A percentile compares a stretch with the other conserved stretches of the same genome.
These are phyloP conservation scores for Euclidium syriacum DNA, from an alignment of 345 rosid genomes.

Conservation along the genomic window DNA sequence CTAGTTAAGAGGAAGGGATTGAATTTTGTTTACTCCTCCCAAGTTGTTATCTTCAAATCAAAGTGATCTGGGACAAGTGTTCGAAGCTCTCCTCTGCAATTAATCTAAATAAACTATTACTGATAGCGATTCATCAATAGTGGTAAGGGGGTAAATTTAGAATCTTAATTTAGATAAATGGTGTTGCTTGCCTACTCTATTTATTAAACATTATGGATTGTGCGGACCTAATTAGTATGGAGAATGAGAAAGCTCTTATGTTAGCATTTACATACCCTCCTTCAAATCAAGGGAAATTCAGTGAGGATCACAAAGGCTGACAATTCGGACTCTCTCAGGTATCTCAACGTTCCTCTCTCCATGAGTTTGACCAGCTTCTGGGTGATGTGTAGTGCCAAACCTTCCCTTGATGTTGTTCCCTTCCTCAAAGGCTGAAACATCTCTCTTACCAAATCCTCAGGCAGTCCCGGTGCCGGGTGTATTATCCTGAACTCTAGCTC, in stretches of 20 bases:
- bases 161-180: no score
- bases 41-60: constrained; percentile 71
- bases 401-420: constrained; percentile 63
- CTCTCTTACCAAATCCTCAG: constrained; percentile 55
- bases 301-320: constrained; percentile 60
- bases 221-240: no score
- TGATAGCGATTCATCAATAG: no score
- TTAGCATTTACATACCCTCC: no score
- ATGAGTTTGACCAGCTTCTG: constrained; percentile 75
- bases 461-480: constrained; percentile 86
- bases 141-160: no score
- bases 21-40: constrained; percentile 65
- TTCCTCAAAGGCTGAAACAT: constrained; percentile 56
- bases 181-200: no score
- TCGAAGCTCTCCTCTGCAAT: constrained; percentile 76
- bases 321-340: constrained; percentile 63
- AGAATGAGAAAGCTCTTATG: no score
- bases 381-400: constrained; percentile 63
- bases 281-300: constrained; percentile 54
- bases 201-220: no score
- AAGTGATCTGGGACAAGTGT: constrained; percentile 89
- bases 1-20: neutral
- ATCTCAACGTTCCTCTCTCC: constrained; percentile 69
- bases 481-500: constrained; percentile 75
- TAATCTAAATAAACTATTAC: no score